Evolutionary conservation across 2,329 filamentous ascomycete species (phyloP).

Genomic region (Neonectria faginata): DNA sequence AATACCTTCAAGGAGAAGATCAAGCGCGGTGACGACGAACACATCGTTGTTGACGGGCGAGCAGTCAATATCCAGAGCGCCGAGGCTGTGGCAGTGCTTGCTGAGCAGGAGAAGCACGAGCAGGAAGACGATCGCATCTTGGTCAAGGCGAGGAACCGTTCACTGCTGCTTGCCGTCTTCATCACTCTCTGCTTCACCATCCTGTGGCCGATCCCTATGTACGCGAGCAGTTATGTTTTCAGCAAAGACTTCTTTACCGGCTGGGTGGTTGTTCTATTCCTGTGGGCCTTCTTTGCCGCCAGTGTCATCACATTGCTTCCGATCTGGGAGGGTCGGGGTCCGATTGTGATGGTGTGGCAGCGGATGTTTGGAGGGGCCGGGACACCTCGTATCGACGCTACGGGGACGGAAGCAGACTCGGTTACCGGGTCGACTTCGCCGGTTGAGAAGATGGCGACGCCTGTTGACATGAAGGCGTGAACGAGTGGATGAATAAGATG

Average conservation of each 20-base stretch:
- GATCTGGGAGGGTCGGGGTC: conserved; percentile 25
- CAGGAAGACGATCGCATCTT: conserved; percentile 23
- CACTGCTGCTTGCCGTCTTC: conserved; percentile 10
- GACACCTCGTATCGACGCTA: conserved; percentile 16
- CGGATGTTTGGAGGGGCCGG: conserved; percentile 11
- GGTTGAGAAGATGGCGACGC: conserved; percentile 17
- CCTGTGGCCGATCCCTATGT: conserved; percentile 49
- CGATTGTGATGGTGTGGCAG: conserved; percentile 15
- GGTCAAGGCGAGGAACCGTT: conserved; percentile 17
- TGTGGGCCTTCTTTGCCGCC: conserved; percentile 27
- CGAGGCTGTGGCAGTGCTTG: conserved; percentile 7
- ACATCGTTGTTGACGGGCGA: conserved; percentile 19
- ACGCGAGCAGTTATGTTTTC: conserved; percentile 46
- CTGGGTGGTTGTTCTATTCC: conserved; percentile 30
- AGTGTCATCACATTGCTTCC: conserved; percentile 23
- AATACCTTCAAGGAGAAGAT: conserved; percentile 25
- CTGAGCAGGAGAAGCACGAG: conserved; percentile 24
- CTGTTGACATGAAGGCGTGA: conserved; percentile 5
- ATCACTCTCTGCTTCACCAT: conserved; percentile 35
- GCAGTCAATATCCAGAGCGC: conserved; percentile 23
- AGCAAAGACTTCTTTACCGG: conserved; percentile 34
- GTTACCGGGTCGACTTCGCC: conserved; percentile 12
- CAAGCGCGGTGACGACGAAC: conserved; percentile 24
- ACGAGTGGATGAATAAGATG: not conserved
- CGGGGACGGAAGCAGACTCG: conserved; percentile 19